These are phyloP conservation scores for Pleomassaria siparia DNA, from an alignment of 2,329 filamentous ascomycete species.

Conservation along the genomic window DNA sequence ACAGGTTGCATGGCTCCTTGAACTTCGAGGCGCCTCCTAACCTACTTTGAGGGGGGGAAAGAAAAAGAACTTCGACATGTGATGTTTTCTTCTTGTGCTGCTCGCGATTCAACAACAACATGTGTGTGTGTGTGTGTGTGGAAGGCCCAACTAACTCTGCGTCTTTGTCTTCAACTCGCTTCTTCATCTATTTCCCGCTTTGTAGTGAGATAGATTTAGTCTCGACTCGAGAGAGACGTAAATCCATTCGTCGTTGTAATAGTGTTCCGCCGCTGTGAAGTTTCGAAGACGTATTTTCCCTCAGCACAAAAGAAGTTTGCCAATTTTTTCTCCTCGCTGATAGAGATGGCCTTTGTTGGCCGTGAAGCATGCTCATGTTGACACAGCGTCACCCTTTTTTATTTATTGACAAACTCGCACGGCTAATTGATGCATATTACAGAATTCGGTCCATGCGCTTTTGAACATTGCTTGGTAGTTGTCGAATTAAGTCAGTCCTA, in stretches of 20 bases:
- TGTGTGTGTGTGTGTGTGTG: slow-evolving; percentile 9
- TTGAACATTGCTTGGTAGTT: slow-evolving; percentile 45
- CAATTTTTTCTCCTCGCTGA: slow-evolving; percentile 46
- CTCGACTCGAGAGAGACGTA: slow-evolving; percentile 4
- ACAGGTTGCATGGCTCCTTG: slow-evolving; percentile 47
- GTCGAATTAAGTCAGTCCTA: not conserved
- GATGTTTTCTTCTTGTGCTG: slow-evolving; percentile 21
- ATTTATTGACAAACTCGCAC: slow-evolving; percentile 40
- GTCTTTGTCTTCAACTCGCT: not conserved
- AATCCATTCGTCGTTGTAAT: slow-evolving; percentile 8
- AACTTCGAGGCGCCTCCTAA: not conserved
- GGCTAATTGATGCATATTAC: slow-evolving; percentile 50
- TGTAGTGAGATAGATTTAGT: too few species aligned
- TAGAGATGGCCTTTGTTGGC: slow-evolving; percentile 52
- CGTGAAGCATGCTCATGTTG: slow-evolving; percentile 24
- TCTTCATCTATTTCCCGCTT: not conserved
- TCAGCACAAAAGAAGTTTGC: too few species aligned
- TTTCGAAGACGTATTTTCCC: slow-evolving; percentile 37
- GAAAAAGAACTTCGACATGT: slow-evolving; percentile 39
- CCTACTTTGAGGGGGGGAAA: too few species aligned
- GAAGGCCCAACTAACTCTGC: not conserved
- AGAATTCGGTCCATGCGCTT: slow-evolving; percentile 47
- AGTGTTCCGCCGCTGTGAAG: slow-evolving; percentile 15
- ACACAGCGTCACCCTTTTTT: not conserved
- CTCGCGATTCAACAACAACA: too few species aligned